phyloP scores from a whole-genome alignment of 371 early-diverging fungal genomes.

The Mucor saturninus region DNA sequence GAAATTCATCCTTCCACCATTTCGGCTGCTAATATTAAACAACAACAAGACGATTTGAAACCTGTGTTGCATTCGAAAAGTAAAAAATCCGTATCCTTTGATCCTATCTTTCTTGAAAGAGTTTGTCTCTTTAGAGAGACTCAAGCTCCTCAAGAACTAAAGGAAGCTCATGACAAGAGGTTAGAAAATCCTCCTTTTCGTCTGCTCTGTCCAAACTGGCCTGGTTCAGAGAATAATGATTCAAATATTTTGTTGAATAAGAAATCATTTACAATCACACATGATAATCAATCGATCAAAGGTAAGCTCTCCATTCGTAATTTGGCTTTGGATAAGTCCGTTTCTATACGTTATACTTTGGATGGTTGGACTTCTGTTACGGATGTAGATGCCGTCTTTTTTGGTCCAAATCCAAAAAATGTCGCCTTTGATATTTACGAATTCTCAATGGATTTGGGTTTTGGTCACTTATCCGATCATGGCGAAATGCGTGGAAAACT shows the following conservation, averaged over 20 bases:
- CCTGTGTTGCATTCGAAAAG: too few species aligned
- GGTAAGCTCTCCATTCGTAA: slow-evolving; percentile 73
- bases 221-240: not conserved
- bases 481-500: slow-evolving; percentile 31
- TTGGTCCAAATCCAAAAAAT: slow-evolving; percentile 38
- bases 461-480: slow-evolving; percentile 23
- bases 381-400: slow-evolving; percentile 61
- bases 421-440: slow-evolving; percentile 30
- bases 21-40: slow-evolving; percentile 14
- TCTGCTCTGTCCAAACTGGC: slow-evolving; percentile 26
- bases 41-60: slow-evolving; percentile 4
- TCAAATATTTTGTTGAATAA: slow-evolving; percentile 33
- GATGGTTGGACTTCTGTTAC: slow-evolving; percentile 66
- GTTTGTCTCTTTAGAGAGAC: slow-evolving; percentile 52
- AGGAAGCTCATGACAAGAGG: slow-evolving; percentile 23
- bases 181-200: slow-evolving; percentile 18
- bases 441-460: slow-evolving; percentile 26
- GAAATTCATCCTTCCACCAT: slow-evolving; percentile 15
- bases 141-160: slow-evolving; percentile 52
- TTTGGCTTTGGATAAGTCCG: slow-evolving; percentile 71
- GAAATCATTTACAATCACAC: slow-evolving; percentile 16
- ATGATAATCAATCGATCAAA: slow-evolving; percentile 44
- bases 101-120: slow-evolving; percentile 57
- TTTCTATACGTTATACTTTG: slow-evolving; percentile 64
- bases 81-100: slow-evolving; percentile 60